phyloP scores from a whole-genome alignment of 2,329 filamentous ascomycete genomes.

The Zopfia rhizophila region DNA sequence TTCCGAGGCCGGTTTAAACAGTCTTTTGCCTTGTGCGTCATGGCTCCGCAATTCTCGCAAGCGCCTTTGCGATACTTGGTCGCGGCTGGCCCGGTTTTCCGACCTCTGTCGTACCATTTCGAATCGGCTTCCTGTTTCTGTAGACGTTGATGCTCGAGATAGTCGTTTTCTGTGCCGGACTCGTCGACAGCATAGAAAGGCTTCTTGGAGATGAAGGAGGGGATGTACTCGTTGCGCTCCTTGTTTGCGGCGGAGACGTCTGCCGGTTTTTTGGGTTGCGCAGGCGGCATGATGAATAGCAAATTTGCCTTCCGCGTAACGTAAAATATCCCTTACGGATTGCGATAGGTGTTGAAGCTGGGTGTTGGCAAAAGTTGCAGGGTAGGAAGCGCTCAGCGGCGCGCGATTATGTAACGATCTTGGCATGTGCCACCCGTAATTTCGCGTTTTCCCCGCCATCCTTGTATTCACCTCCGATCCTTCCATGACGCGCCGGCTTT shows the following conservation, averaged over 20 bases:
- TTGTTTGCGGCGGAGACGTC: conserved; percentile 70
- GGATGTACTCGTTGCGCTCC: conserved; percentile 98
- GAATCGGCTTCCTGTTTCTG: conserved; percentile 75
- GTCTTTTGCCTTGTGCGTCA: conserved; percentile 96
- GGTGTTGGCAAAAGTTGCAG: conserved; percentile 19
- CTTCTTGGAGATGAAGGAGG: conserved; percentile 96
- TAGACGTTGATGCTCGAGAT: conserved; percentile 94
- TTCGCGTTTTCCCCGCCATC: conserved; percentile 29
- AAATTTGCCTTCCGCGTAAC: conserved; percentile 6
- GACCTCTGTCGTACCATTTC: conserved; percentile 93
- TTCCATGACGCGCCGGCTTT: conserved; percentile 12
- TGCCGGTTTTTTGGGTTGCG: conserved; percentile 59
- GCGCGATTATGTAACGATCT: conserved; percentile 43
- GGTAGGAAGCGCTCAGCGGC: conserved; percentile 6
- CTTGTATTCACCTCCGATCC: conserved; percentile 19
- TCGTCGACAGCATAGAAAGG: conserved; percentile 93
- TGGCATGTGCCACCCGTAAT: conserved; percentile 32
- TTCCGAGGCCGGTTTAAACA: conserved; percentile 90
- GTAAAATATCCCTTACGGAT: too few relatives aligned
- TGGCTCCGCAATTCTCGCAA: conserved; percentile 97
- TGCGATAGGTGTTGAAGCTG: conserved; percentile 1
- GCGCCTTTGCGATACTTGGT: conserved; percentile 98
- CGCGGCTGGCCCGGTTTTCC: conserved; percentile 83
- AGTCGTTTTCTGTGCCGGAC: conserved; percentile 76
- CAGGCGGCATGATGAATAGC: conserved; percentile 56